Conservation (phyloP, 306 rosid species). For the Begonia peltatifolia region DNA sequence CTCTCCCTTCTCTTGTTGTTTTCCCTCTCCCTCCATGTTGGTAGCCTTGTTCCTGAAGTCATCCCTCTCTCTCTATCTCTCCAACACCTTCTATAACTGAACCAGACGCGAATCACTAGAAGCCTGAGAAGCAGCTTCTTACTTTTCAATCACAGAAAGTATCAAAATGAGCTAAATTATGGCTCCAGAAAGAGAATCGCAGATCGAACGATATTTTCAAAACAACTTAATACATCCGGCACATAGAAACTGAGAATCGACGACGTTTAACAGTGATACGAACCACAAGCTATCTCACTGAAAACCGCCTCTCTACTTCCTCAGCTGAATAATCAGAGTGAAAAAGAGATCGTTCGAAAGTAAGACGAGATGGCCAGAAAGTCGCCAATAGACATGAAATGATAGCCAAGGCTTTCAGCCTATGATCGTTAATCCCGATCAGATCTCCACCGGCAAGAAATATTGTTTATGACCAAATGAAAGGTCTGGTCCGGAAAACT, state of each 20-base stretch:
- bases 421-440: constrained; percentile 11
- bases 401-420: background rate
- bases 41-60: constrained; percentile 72
- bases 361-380: background rate
- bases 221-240: too few relatives aligned
- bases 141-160: too few relatives aligned
- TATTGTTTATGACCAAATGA: background rate
- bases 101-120: background rate
- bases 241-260: too few relatives aligned
- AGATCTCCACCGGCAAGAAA: constrained; percentile 17
- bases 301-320: too few relatives aligned
- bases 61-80: constrained; percentile 18
- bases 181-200: too few relatives aligned
- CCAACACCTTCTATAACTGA: constrained; percentile 4
- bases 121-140: too few relatives aligned
- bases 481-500: constrained; percentile 3
- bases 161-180: too few relatives aligned
- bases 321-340: too few relatives aligned
- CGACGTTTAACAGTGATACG: too few relatives aligned
- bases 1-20: constrained; percentile 81
- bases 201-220: too few relatives aligned
- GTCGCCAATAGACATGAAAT: background rate
- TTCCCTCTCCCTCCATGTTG: constrained; percentile 88
- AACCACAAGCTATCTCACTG: too few relatives aligned
- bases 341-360: constrained; percentile 1